Evolutionary conservation across 345 rosid genomes (phyloP), one percentile per base, ranked within the genome.

Genomic region (Gossypium herbaceum): DNA sequence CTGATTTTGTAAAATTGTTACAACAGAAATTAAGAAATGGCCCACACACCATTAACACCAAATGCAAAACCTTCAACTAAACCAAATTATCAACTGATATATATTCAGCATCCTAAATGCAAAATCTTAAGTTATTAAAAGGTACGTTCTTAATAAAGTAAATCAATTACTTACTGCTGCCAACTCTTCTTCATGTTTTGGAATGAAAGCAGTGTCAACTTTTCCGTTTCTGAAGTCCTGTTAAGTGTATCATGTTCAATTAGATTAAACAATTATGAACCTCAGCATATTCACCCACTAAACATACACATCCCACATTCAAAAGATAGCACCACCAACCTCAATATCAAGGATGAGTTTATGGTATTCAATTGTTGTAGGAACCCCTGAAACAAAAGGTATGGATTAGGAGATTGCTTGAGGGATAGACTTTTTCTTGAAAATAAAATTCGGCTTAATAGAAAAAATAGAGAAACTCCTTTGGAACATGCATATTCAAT

Each of bases 131-230:
- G 17, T 43, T 44, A 44, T 10, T 12, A 67, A 45, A 45, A 67
- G 44, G 4, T 4, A 45, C 70, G n/a, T 63, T 34, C 47, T 41
- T 47, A 51, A 50, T 12, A 47, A 48, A 59, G 44, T 39, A 5
- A 78, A 52, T 60, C 66, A 51, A 79, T 74, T 73, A 62, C 81
- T 84, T 82, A 94, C 98, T 81, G 83, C 98, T 65, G 79, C 84
- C 73, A 94, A 80, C 81, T 94, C 98, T 51, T 92, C 85, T 81
- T 94, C 98, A 68, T 94, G 98, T 84, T 94, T 92, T 59, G 91
- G 90, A 73, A 94, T 92, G 86, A 94, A 94, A 66, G 98, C 94
- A 17, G 98, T 94, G 77, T 94, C 98, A 75, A 94, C 98, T 59
- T 90, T 94, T 77, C 98, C 97, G 64, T 88, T 86, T 85, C 68